Conservation (phyloP, 1,139 yeast species). For the Diutina rugosa region DNA sequence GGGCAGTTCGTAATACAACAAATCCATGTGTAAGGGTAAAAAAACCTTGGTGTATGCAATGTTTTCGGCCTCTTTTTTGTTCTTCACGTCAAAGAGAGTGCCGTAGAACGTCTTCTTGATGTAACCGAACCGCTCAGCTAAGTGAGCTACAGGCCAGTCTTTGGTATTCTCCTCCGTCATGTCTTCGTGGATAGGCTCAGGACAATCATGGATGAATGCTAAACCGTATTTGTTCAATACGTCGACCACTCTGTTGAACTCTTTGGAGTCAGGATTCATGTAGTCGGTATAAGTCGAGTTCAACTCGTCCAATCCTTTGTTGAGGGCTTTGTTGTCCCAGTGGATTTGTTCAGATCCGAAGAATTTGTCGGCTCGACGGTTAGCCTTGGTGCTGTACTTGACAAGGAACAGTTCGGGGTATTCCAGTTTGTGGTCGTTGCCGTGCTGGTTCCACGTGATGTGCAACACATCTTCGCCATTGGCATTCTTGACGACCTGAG, state of each 20-base stretch:
- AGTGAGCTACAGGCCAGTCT: conserved; percentile 28
- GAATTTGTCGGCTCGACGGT: conserved; percentile 18
- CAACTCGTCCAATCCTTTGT: conserved; percentile 11
- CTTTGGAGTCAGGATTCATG: conserved; percentile 14
- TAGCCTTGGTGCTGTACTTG: conserved; percentile 23
- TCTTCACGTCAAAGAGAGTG: conserved; percentile 55
- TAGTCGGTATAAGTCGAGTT: conserved; percentile 30
- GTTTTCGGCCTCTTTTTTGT: conserved; percentile 47
- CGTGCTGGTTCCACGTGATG: conserved; percentile 39
- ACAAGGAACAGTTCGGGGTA: conserved; percentile 37
- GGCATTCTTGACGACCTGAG: conserved; percentile 14
- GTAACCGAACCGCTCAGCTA: conserved; percentile 58
- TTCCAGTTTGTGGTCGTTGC: conserved; percentile 18
- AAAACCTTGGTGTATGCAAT: conserved; percentile 60
- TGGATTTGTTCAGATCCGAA: conserved; percentile 21
- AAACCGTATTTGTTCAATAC: conserved; percentile 49
- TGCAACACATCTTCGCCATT: conserved; percentile 19
- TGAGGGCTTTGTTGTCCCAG: conserved; percentile 23
- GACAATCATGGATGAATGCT: conserved; percentile 37
- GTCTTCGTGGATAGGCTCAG: conserved; percentile 6
- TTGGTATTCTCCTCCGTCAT: conserved; percentile 16
- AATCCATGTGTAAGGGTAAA: conserved; percentile 72
- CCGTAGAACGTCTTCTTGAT: conserved; percentile 69
- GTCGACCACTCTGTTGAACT: conserved; percentile 27
- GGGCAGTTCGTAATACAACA: conserved; percentile 70